These are phyloP conservation scores for Phlebopus sp. DNA, from an alignment of 1,284 basidiomycete genomes.

Conservation along the genomic window DNA sequence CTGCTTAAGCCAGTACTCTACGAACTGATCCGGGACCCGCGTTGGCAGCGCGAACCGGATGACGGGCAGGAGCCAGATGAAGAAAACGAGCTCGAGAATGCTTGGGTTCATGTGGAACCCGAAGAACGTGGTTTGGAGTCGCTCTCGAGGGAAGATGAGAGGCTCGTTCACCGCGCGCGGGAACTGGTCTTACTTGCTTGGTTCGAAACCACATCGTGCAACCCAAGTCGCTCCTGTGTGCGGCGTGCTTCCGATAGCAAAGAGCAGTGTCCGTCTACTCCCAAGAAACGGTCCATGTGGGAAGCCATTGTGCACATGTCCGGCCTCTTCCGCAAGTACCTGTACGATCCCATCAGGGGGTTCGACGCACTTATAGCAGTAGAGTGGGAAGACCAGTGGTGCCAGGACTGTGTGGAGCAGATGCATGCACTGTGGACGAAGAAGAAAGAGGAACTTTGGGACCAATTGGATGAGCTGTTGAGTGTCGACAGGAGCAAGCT, in stretches of 20 bases:
- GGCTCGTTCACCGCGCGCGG: conserved; percentile 1
- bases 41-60: not conserved
- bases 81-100: not conserved
- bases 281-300: conserved; percentile 18
- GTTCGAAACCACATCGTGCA: conserved; percentile 6
- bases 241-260: not conserved
- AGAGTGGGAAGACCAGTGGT: conserved; percentile 34
- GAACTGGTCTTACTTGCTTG: conserved; percentile 6
- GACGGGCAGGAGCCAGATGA: conserved; percentile 15
- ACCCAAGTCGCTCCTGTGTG: conserved; percentile 1
- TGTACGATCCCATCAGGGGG: conserved; percentile 34
- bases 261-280: conserved; percentile 3
- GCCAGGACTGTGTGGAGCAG: conserved; percentile 27
- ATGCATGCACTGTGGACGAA: conserved; percentile 22
- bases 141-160: conserved; percentile 1
- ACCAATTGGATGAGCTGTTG: not conserved
- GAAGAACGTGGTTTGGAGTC: not conserved
- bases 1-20: conserved; percentile 39
- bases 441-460: not conserved
- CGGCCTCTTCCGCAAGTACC: conserved; percentile 26
- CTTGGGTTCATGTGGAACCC: not conserved
- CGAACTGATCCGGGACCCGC: conserved; percentile 32
- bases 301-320: conserved; percentile 17
- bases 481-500: not conserved
- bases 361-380: conserved; percentile 28